Evolutionary conservation across 495 filamentous ascomycete species (phyloP).

Genomic region (Lasiosphaeria miniovina): DNA sequence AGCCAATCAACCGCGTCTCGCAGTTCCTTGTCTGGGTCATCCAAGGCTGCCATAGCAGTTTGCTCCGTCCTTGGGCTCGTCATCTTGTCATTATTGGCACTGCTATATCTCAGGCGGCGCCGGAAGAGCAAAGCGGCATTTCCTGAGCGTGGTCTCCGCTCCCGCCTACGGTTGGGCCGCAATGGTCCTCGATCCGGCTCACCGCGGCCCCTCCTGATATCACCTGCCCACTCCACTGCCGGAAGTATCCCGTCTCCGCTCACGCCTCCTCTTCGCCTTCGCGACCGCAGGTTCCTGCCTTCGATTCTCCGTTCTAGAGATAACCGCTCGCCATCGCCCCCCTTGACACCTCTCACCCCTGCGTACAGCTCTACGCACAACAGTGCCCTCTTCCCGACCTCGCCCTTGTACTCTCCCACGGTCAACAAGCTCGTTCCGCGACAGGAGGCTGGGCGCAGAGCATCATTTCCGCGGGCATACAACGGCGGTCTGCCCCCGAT

Average conservation of each 20-base stretch:
- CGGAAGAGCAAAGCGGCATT: constrained; percentile 18
- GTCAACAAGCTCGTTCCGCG: constrained; percentile 32
- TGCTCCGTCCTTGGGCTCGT: constrained; percentile 39
- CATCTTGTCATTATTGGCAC: constrained; percentile 24
- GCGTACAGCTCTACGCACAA: constrained; percentile 22
- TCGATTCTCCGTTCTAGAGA: constrained; percentile 30
- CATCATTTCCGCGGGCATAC: background rate
- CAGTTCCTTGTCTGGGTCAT: constrained; percentile 31
- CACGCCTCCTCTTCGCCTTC: constrained; percentile 43
- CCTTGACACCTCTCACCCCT: constrained; percentile 28
- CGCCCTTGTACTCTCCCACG: constrained; percentile 28
- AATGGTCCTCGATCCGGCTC: constrained; percentile 1
- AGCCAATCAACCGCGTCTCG: constrained; percentile 19
- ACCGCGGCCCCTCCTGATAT: constrained; percentile 36
- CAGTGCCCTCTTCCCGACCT: constrained; percentile 22
- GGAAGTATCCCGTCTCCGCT: constrained; percentile 21
- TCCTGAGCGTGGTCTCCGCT: constrained; percentile 9
- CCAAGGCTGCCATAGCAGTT: constrained; percentile 41
- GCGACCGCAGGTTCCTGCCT: constrained; percentile 41
- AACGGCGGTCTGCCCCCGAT: constrained; percentile 4
- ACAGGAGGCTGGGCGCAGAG: constrained; percentile 22
- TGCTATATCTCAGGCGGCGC: constrained; percentile 35
- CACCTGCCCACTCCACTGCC: constrained; percentile 29
- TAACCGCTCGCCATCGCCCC: constrained; percentile 30
- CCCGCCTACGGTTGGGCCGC: constrained; percentile 3